Percentiles rank a stretch among this genome's conserved stretches.
Conservation (phyloP, 202 grass and related monocot species). For the Panicum virgatum region DNA sequence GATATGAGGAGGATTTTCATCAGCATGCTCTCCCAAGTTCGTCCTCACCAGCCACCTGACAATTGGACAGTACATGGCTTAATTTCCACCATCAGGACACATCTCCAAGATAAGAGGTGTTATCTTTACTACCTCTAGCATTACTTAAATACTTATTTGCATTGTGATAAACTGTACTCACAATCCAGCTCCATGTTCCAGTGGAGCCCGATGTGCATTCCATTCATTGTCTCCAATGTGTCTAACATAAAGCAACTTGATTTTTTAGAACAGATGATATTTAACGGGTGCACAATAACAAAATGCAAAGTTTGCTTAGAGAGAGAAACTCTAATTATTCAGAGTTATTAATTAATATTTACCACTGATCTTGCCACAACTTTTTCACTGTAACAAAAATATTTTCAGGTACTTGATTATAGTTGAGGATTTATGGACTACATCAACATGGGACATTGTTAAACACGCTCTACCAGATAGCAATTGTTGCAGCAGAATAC, state of each 20-base stretch:
- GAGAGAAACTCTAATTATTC: background rate
- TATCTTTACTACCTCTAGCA: background rate
- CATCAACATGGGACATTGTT: constrained; percentile 29
- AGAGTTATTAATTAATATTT: background rate
- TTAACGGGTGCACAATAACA: background rate
- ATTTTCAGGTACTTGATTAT: constrained; percentile 30
- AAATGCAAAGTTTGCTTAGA: background rate
- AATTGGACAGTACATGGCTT: constrained; percentile 22
- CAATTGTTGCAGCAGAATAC: constrained; percentile 7
- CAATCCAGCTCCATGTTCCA: background rate
- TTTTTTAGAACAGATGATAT: background rate
- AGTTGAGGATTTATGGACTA: constrained; percentile 32
- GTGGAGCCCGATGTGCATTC: background rate
- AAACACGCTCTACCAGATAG: background rate
- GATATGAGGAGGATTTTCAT: constrained; percentile 31
- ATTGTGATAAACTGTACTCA: background rate
- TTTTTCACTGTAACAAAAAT: background rate
- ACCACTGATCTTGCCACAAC: background rate
- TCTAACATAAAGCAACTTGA: background rate
- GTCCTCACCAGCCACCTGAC: background rate
- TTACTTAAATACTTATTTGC: background rate
- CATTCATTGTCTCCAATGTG: background rate
- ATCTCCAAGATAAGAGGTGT: constrained; percentile 38
- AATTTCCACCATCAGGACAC: constrained; percentile 8
- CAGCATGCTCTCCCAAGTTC: constrained; percentile 31